Evolutionary conservation across 305 asterid species (phyloP), one percentile per base, ranked within the genome.

Genomic region (Coffea humblotiana): DNA sequence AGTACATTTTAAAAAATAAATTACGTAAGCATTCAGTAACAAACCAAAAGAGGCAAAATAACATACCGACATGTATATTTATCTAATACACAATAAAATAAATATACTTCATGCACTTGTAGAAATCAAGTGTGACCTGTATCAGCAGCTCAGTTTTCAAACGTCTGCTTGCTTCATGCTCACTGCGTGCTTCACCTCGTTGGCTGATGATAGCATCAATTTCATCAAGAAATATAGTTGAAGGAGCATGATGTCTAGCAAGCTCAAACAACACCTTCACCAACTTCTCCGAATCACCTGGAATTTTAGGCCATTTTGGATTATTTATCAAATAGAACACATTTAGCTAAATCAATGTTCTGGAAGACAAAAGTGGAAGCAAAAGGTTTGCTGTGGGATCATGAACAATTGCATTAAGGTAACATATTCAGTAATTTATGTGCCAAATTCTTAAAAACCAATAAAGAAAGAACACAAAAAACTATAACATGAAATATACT

Each of bases 121-220:
- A 25, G 68, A 73, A 67, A 75, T 64, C 83, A 83, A 79, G 52
- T 40, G 32, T 87, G 78, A 95, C 99, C 98, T 95, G 99, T 85
- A 95, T 89, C 78, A 95, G 97, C 86, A 95, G 87, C 88, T 95
- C 99, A 18, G 99, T 95, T 84, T 95, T 95, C 78, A 95, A 87
- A 67, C 99, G 98, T 90, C 99, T 89, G 83, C 99, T 95, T 52
- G 99, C 94, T 89, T 95, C 98, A 90, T 95, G 99, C 85, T 95
- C 99, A 83, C 97, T 95, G 49, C 92, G 97, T 51, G 91, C 98
- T 89, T 95, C 99, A 83, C 97, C 98, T 61, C 98, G 97, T 81
- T 95, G 99, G 85, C 99, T 91, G 82, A 95, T 92, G 82, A 95
- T 95, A 75, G 99, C 97, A 80, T 95, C 97, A 78, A 95, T 93